A percentile compares a stretch with the other conserved stretches of the same genome.
phyloP scores from a whole-genome alignment of 495 filamentous ascomycete species.

The Glonium stellatum region DNA sequence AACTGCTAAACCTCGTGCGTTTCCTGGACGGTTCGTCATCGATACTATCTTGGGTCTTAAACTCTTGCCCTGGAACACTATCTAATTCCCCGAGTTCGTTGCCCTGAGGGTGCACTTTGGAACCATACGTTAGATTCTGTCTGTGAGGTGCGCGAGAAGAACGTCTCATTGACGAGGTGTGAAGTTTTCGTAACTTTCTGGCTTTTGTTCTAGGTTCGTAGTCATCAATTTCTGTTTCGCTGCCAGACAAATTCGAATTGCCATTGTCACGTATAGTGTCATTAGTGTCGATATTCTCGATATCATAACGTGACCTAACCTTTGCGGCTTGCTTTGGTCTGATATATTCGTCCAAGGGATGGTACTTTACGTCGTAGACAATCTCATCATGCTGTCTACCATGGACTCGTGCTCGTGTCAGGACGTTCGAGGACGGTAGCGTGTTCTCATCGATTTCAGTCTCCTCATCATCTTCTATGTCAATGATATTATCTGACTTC shows the following conservation, averaged over 20 bases:
- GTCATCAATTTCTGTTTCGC: neutral
- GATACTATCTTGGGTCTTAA: neutral
- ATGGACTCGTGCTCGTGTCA: conserved; percentile 6
- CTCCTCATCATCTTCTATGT: conserved; percentile 8
- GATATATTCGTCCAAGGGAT: conserved; percentile 34
- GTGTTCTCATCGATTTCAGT: neutral
- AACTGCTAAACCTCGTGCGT: neutral
- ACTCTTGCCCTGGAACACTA: neutral
- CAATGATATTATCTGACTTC: conserved; percentile 20
- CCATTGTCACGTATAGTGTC: neutral
- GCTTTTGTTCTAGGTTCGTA: neutral
- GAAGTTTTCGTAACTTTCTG: neutral
- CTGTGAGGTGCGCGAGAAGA: conserved; percentile 11
- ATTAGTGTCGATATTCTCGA: neutral
- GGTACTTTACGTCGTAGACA: conserved; percentile 32
- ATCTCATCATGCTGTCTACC: conserved; percentile 3
- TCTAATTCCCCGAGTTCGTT: neutral
- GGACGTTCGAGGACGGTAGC: conserved; percentile 10
- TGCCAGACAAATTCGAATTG: neutral
- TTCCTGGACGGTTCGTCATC: neutral
- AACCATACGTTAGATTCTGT: conserved; percentile 8
- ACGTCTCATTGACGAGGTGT: neutral
- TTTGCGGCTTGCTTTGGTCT: conserved; percentile 25
- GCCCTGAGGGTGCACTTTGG: conserved; percentile 20
- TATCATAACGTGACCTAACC: conserved; percentile 7